Evolutionary conservation across 2,329 filamentous ascomycete genomes (phyloP).

Genomic region (Purpureocillium lavendulum): DNA sequence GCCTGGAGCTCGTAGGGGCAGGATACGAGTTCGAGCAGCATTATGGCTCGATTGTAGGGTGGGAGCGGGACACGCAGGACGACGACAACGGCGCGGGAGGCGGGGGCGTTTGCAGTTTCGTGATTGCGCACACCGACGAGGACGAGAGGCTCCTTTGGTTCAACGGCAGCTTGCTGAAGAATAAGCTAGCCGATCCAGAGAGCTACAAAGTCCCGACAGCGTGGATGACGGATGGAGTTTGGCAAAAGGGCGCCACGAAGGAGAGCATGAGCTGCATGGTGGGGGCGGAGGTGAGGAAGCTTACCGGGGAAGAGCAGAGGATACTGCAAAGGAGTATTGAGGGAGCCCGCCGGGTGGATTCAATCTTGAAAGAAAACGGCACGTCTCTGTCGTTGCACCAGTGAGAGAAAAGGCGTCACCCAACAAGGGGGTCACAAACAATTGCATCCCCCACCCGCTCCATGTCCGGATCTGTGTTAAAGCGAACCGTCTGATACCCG

Average conservation of each 20-base stretch:
- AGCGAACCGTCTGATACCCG: too few species aligned
- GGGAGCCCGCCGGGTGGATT: not conserved
- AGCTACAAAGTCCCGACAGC: slow-evolving; percentile 25
- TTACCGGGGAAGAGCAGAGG: slow-evolving; percentile 1
- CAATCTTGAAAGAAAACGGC: too few species aligned
- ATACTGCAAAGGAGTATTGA: slow-evolving; percentile 5
- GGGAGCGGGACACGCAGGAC: slow-evolving; percentile 15
- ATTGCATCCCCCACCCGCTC: too few species aligned
- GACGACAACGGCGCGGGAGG: too few species aligned
- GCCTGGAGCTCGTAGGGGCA: slow-evolving; percentile 28
- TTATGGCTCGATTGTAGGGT: slow-evolving; percentile 32
- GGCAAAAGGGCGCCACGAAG: slow-evolving; percentile 24
- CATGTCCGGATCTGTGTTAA: too few species aligned
- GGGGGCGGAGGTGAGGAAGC: slow-evolving; percentile 5
- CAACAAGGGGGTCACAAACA: too few species aligned
- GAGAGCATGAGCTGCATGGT: slow-evolving; percentile 30
- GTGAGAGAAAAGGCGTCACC: too few species aligned
- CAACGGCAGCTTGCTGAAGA: slow-evolving; percentile 33
- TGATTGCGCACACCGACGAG: slow-evolving; percentile 34
- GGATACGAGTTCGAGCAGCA: slow-evolving; percentile 29
- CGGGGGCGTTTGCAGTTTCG: slow-evolving; percentile 27
- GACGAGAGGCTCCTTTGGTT: slow-evolving; percentile 29
- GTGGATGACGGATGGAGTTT: slow-evolving; percentile 31
- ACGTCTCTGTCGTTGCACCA: too few species aligned
- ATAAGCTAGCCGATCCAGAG: slow-evolving; percentile 21